phyloP scores from a whole-genome alignment of 116 monocot genomes.

The Iris pallida region DNA sequence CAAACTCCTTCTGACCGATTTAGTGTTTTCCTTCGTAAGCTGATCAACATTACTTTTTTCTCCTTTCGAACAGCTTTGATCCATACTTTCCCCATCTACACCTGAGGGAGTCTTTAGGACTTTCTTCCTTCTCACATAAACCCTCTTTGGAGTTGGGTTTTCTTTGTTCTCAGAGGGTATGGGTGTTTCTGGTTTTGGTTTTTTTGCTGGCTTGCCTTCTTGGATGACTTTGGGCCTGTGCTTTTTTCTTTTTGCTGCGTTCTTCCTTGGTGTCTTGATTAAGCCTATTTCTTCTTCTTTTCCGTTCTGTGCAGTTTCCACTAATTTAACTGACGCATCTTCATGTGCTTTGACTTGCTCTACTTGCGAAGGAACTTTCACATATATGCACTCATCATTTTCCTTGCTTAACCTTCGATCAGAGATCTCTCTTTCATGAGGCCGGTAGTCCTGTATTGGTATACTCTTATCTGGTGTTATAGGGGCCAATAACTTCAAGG shows the following conservation, averaged over 20 bases:
- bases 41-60: not conserved
- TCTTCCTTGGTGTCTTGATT: conserved; percentile 49
- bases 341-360: not conserved
- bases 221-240: conserved; percentile 72
- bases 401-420: too few relatives aligned
- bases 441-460: too few relatives aligned
- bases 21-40: not conserved
- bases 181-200: conserved; percentile 16
- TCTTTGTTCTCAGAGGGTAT: conserved; percentile 9
- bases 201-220: not conserved
- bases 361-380: not conserved
- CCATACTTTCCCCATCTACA: not conserved
- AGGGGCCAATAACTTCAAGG: too few relatives aligned
- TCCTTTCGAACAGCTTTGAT: not conserved
- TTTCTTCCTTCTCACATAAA: conserved; percentile 43
- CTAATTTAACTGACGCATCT: not conserved
- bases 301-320: not conserved
- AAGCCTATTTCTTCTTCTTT: conserved; percentile 42
- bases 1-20: conserved; percentile 28
- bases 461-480: too few relatives aligned
- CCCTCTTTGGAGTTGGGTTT: conserved; percentile 34
- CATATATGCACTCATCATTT: not conserved
- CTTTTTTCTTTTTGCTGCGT: conserved; percentile 46
- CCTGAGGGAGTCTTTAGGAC: not conserved
- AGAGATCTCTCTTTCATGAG: too few relatives aligned